phyloP scores from a whole-genome alignment of 2,329 filamentous ascomycete species.

The Sphaceloma murrayae region DNA sequence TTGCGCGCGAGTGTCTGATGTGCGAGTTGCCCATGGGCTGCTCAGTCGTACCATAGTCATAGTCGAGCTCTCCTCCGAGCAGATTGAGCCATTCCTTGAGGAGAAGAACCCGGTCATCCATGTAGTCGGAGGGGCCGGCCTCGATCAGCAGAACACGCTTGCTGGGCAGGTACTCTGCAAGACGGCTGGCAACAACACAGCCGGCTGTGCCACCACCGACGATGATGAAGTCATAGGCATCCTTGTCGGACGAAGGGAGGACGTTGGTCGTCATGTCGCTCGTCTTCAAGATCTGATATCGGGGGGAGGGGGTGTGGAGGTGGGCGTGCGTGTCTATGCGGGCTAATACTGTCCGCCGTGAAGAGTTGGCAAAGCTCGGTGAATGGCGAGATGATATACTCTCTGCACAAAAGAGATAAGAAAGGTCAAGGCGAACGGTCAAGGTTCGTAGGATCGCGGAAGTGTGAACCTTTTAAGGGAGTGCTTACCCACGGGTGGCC shows the following conservation, averaged over 20 bases:
- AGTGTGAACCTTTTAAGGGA: neutral
- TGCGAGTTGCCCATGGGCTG: conserved; percentile 86
- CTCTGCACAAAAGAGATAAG: neutral
- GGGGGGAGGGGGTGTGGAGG: neutral
- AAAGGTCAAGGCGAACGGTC: neutral
- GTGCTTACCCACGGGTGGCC: conserved; percentile 5
- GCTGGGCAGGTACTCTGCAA: conserved; percentile 73
- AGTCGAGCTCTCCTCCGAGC: conserved; percentile 79
- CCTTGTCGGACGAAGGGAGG: conserved; percentile 53
- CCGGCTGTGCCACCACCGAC: conserved; percentile 79
- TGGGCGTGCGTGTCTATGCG: too few relatives aligned
- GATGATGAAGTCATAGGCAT: conserved; percentile 73
- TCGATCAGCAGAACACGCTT: conserved; percentile 77
- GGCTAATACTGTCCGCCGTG: too few relatives aligned
- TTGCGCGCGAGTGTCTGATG: conserved; percentile 85
- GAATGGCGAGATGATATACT: too few relatives aligned
- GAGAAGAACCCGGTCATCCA: conserved; percentile 76
- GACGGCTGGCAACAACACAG: conserved; percentile 70
- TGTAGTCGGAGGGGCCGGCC: conserved; percentile 80
- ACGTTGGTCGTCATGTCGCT: conserved; percentile 55
- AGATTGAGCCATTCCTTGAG: conserved; percentile 80
- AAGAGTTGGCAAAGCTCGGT: too few relatives aligned
- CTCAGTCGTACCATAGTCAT: conserved; percentile 81
- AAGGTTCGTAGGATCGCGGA: neutral
- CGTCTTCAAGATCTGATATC: too few relatives aligned